These are phyloP conservation scores for Agaricus blazei DNA, from an alignment of 768 basidiomycete species.

Conservation along the genomic window DNA sequence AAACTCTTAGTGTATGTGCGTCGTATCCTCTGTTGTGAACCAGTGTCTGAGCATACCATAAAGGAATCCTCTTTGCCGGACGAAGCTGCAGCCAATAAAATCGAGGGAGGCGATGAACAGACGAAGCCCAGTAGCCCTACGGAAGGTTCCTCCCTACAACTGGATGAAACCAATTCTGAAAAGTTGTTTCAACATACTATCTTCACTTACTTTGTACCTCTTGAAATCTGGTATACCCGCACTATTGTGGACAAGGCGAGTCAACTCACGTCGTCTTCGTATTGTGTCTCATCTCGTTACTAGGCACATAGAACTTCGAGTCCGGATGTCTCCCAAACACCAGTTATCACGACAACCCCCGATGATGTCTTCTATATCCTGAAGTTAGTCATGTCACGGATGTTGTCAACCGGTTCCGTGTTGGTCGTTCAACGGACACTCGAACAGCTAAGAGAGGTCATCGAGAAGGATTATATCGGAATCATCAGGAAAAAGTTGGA, in stretches of 20 bases:
- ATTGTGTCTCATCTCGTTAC: not conserved
- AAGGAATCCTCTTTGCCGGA: conserved; percentile 8
- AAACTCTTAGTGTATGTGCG: conserved; percentile 56
- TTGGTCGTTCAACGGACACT: conserved; percentile 53
- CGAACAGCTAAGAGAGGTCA: conserved; percentile 59
- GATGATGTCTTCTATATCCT: conserved; percentile 97
- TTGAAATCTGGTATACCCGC: conserved; percentile 90
- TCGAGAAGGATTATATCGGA: conserved; percentile 80
- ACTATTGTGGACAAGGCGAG: conserved; percentile 83
- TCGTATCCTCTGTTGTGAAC: not conserved
- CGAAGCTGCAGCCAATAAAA: conserved; percentile 2
- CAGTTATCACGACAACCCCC: conserved; percentile 67
- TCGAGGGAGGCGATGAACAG: not conserved
- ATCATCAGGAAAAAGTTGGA: conserved; percentile 85
- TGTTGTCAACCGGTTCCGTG: conserved; percentile 73
- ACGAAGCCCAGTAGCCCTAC: not conserved
- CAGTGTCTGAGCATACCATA: not conserved
- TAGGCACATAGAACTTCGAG: conserved; percentile 87
- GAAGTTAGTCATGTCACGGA: conserved; percentile 73
- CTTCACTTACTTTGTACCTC: conserved; percentile 72
- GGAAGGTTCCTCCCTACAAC: not conserved
- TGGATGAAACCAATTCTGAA: conserved; percentile 52
- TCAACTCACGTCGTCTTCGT: too few species aligned
- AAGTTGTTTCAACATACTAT: conserved; percentile 63
- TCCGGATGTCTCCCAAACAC: conserved; percentile 60